These are phyloP conservation scores for Podaxis sp. DNA, from an alignment of 768 basidiomycete species.

Conservation along the genomic window DNA sequence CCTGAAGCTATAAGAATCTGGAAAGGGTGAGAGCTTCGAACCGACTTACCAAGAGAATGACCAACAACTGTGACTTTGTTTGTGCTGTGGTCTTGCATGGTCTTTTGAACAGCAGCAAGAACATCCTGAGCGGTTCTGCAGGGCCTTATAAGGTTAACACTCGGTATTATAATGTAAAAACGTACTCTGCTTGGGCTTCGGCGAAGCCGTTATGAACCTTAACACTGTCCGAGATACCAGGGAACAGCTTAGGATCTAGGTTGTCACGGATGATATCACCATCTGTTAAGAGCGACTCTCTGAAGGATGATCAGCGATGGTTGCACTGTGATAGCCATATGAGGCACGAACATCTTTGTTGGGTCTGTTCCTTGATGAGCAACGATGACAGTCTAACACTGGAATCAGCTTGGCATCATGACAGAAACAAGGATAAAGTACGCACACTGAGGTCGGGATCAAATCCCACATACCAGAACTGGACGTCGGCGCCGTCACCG, in stretches of 20 bases:
- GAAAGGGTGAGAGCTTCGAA: neutral
- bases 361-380: conserved; percentile 31
- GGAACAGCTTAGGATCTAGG: conserved; percentile 51
- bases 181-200: conserved; percentile 40
- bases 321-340: neutral
- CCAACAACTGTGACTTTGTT: conserved; percentile 42
- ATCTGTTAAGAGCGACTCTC: conserved; percentile 52
- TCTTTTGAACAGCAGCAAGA: conserved; percentile 17
- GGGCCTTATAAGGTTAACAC: neutral
- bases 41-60: conserved; percentile 18
- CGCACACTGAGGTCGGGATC: conserved; percentile 32
- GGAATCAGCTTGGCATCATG: neutral
- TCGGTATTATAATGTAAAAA: neutral
- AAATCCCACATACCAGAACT: conserved; percentile 50
- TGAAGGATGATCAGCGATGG: conserved; percentile 17
- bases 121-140: conserved; percentile 41
- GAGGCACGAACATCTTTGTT: conserved; percentile 16
- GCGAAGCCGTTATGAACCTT: conserved; percentile 56
- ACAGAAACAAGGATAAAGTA: neutral
- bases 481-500: conserved; percentile 40
- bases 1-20: conserved; percentile 32
- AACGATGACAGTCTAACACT: conserved; percentile 32
- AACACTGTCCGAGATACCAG: conserved; percentile 44
- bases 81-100: conserved; percentile 13
- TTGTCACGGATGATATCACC: conserved; percentile 35